These are phyloP conservation scores for Ambrosiella beaveri DNA, from an alignment of 2,329 filamentous ascomycete species.

Conservation along the genomic window DNA sequence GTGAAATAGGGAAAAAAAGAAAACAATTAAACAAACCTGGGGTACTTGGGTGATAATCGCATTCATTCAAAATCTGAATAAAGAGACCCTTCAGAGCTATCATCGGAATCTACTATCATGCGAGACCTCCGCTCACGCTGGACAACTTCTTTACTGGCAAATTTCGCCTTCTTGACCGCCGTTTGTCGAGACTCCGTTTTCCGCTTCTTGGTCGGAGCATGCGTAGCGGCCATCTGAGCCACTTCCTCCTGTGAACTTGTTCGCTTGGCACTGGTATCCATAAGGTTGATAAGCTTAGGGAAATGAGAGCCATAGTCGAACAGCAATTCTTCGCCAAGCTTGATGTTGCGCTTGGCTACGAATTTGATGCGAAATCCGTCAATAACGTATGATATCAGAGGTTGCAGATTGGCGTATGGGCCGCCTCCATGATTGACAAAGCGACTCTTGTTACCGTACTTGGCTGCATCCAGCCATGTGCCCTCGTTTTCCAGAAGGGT, in stretches of 20 bases:
- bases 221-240: background rate
- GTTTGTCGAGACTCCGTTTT: background rate
- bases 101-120: background rate
- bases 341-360: constrained; percentile 47
- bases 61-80: background rate
- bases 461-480: constrained; percentile 56
- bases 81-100: background rate
- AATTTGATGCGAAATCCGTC: constrained; percentile 63
- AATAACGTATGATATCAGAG: constrained; percentile 55
- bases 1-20: too few species aligned
- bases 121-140: background rate
- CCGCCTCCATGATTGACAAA: constrained; percentile 60
- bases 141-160: background rate
- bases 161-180: background rate
- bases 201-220: background rate
- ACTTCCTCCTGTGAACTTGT: background rate
- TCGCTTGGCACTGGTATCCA: constrained; percentile 7
- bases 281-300: constrained; percentile 31
- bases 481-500: constrained; percentile 42
- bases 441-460: constrained; percentile 62
- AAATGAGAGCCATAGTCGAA: constrained; percentile 66
- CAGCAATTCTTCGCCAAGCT: constrained; percentile 58
- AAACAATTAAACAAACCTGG: too few species aligned
- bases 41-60: too few species aligned
- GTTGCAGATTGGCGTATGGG: constrained; percentile 36